Evolutionary conservation across 345 rosid genomes (phyloP), one percentile per base, ranked within the genome.

Genomic region (Eucalyptus pumila): DNA sequence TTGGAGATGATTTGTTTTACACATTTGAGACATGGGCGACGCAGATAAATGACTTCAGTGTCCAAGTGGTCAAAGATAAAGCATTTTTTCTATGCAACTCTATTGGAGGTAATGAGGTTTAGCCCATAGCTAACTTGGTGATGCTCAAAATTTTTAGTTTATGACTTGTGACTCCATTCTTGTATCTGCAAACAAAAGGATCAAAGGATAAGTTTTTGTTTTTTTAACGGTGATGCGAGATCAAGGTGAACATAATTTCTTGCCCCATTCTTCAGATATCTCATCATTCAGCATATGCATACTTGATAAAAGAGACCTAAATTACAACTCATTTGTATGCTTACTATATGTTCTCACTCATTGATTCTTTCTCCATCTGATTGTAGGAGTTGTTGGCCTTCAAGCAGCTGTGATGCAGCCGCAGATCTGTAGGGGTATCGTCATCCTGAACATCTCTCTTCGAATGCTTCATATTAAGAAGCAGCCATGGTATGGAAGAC

Each of bases 81-180:
- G 98, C 98, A 86, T 96, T 96, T 92, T 95, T 96, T 48, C 94
- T 95, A 80, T 97, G 99, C 94, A 96, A 97, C 93, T 97, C 99
- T 69, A 96, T 96, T 10, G 99, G 98, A 95, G 99, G 99, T 96
- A 90, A 94, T 62, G 85, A 51, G 86, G 48, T 88, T 85, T 69
- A 19, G 67, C 34, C 56, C 34, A 87, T 50, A 9, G 88, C 56
- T 49, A 83, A 37, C 52, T 30, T 14, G 27, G 87, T 48, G 32
- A 32, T 32, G 44, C 34, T 37, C 80, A 23, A 24, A 56, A 37
- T 76, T 21, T n/a, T 72, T 5, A 19, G 45, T 37, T 37, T 37
- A 34, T 24, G 11, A 37, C 45, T 40, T 11, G 27, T 76, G 42
- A 76, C 27, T 76, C 47, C 83, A 76, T 37, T 21, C 83, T 37